Evolutionary conservation across 192 early-diverging fungal species (phyloP).

Genomic region (Linnemannia exigua): DNA sequence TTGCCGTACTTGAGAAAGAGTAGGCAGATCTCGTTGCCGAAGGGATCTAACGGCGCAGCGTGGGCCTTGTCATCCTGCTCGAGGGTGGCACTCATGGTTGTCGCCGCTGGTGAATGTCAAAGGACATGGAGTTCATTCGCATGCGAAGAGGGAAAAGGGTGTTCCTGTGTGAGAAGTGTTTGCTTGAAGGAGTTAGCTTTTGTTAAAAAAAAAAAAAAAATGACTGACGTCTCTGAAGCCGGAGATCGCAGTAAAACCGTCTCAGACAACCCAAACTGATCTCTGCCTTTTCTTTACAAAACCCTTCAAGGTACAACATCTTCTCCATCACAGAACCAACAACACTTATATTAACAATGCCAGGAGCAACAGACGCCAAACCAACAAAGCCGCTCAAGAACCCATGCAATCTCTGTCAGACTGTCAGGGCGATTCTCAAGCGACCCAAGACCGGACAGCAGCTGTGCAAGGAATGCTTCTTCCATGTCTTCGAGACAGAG

Average conservation of each 20-base stretch:
- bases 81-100: constrained; percentile 10
- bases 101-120: background rate
- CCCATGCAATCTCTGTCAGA: constrained; percentile 68
- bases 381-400: constrained; percentile 36
- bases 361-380: constrained; percentile 6
- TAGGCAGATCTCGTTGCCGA: constrained; percentile 60
- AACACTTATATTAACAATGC: background rate
- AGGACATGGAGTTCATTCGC: background rate
- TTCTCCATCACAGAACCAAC: background rate
- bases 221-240: constrained; percentile 5
- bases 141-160: background rate
- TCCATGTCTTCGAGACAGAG: constrained; percentile 91
- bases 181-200: background rate
- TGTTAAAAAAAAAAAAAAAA: background rate
- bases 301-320: background rate
- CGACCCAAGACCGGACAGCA: constrained; percentile 93
- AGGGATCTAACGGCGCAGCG: constrained; percentile 31
- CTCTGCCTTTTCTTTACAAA: background rate
- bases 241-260: background rate
- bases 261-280: background rate
- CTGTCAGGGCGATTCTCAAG: constrained; percentile 84
- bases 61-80: constrained; percentile 9
- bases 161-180: background rate
- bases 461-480: constrained; percentile 94
- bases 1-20: constrained; percentile 61